Conservation (phyloP, 1,284 basidiomycete species). For the Amylostereum areolatum region DNA sequence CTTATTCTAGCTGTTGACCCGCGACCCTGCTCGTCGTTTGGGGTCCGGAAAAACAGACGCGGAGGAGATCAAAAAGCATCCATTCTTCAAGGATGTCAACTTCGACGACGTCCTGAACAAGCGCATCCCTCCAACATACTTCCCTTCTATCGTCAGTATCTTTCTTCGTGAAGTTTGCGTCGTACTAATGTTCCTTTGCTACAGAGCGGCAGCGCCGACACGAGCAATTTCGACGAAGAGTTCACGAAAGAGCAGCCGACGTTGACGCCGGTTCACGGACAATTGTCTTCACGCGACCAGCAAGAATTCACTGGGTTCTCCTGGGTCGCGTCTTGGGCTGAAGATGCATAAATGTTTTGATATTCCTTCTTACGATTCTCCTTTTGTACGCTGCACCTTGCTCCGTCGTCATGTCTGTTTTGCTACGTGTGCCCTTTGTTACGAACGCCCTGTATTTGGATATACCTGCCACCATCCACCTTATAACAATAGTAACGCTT, state of each 20-base stretch:
- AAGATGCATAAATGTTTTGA: slow-evolving; percentile 9
- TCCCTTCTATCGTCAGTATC: slow-evolving; percentile 83
- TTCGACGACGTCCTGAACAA: slow-evolving; percentile 97
- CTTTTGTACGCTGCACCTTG: background rate
- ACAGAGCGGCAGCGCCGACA: slow-evolving; percentile 76
- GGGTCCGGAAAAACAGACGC: slow-evolving; percentile 93
- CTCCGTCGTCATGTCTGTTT: slow-evolving; percentile 18
- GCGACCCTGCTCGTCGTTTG: slow-evolving; percentile 90
- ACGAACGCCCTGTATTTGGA: slow-evolving; percentile 38
- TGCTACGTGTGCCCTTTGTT: slow-evolving; percentile 18
- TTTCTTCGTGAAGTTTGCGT: slow-evolving; percentile 9
- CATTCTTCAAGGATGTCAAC: slow-evolving; percentile 97
- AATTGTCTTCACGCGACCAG: slow-evolving; percentile 90
- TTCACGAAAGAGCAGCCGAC: slow-evolving; percentile 97
- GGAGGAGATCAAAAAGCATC: slow-evolving; percentile 95
- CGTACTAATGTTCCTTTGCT: slow-evolving; percentile 5
- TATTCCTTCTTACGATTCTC: background rate
- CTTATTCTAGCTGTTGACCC: slow-evolving; percentile 72
- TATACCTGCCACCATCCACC: slow-evolving; percentile 36
- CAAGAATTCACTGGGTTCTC: slow-evolving; percentile 95
- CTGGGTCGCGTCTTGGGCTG: slow-evolving; percentile 50
- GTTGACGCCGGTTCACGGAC: slow-evolving; percentile 94
- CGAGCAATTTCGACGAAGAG: slow-evolving; percentile 93
- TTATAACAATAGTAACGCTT: slow-evolving; percentile 19
- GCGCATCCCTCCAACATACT: slow-evolving; percentile 95